Evolutionary conservation across 805 yeast genomes (phyloP).

Genomic region (Sungouiella blattae): DNA sequence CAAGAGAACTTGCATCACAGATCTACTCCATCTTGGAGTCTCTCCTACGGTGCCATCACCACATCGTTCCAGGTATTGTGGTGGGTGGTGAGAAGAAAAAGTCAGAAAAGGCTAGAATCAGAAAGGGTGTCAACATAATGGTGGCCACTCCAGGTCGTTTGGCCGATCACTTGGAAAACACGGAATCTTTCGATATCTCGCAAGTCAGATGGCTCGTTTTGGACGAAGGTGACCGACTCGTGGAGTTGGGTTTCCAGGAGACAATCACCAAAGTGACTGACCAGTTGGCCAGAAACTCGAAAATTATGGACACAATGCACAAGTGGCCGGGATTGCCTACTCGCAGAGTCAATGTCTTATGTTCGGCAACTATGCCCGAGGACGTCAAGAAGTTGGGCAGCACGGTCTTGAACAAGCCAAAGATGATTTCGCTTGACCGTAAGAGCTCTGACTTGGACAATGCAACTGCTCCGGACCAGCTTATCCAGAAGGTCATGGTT

Average conservation of each 20-base stretch:
- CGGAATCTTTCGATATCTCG: conserved; percentile 67
- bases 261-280: conserved; percentile 74
- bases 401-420: conserved; percentile 68
- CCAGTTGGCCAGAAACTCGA: conserved; percentile 47
- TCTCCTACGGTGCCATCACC: conserved; percentile 71
- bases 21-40: conserved; percentile 77
- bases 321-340: conserved; percentile 60
- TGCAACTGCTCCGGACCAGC: conserved; percentile 81
- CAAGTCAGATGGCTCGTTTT: conserved; percentile 82
- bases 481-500: conserved; percentile 72
- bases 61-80: conserved; percentile 91
- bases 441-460: conserved; percentile 11
- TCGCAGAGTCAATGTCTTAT: conserved; percentile 71
- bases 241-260: conserved; percentile 96
- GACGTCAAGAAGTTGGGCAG: conserved; percentile 80
- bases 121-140: conserved; percentile 94
- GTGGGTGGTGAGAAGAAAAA: conserved; percentile 99
- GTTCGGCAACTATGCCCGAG: conserved; percentile 91
- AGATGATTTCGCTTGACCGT: conserved; percentile 52
- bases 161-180: conserved; percentile 91
- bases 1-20: conserved; percentile 92
- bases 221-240: conserved; percentile 95
- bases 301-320: conserved; percentile 31
- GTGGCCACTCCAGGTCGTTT: conserved; percentile 97
- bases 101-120: conserved; percentile 88